Conservation (phyloP, 371 early-diverging fungal species). For the Coemansia sp. region DNA sequence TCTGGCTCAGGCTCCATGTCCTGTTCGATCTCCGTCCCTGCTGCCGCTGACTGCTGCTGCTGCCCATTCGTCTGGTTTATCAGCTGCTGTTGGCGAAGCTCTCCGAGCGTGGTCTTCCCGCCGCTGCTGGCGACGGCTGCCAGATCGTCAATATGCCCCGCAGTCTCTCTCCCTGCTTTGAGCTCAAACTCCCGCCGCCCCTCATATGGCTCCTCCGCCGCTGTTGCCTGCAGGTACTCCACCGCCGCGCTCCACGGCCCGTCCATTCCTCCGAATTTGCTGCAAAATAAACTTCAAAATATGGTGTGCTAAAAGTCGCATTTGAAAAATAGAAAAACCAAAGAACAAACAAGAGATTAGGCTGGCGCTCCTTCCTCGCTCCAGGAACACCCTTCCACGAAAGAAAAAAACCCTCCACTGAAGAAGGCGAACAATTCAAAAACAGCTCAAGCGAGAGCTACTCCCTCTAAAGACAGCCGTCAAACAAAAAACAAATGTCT, state of each 20-base stretch:
- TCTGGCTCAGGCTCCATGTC: too few species aligned
- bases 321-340: not conserved
- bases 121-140: not conserved
- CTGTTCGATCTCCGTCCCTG: not conserved
- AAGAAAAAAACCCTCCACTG: not conserved
- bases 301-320: not conserved
- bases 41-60: not conserved
- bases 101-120: not conserved
- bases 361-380: too few species aligned
- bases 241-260: constrained; percentile 4
- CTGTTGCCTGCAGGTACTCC: not conserved
- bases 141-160: too few species aligned
- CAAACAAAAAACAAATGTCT: too few species aligned
- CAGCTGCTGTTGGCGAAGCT: not conserved
- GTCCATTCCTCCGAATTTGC: not conserved
- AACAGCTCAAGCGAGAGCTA: not conserved
- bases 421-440: not conserved
- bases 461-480: too few species aligned
- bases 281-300: not conserved
- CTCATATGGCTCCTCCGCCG: too few species aligned
- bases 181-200: not conserved
- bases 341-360: not conserved
- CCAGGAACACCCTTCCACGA: not conserved
- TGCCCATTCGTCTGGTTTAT: not conserved
- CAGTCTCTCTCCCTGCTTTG: not conserved